These are phyloP conservation scores for Lactifluus rugatus DNA, from an alignment of 768 basidiomycete genomes.

Conservation along the genomic window DNA sequence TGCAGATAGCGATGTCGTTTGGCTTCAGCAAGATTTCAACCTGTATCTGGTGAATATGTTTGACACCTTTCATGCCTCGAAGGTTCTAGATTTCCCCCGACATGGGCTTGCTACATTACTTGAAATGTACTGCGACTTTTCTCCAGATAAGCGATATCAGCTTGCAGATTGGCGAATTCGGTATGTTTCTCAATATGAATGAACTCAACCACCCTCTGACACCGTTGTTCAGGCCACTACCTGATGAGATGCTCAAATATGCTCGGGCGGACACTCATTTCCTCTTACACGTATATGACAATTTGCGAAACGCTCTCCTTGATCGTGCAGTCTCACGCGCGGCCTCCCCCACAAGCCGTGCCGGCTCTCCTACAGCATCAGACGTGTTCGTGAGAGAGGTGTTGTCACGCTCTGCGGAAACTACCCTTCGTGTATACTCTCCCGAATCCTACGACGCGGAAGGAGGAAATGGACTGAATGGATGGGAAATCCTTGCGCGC, in stretches of 20 bases:
- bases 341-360: conserved; percentile 21
- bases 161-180: conserved; percentile 96
- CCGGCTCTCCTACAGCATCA: conserved; percentile 12
- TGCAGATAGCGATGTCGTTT: conserved; percentile 86
- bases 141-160: conserved; percentile 92
- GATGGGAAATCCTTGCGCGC: conserved; percentile 68
- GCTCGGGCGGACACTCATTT: conserved; percentile 97
- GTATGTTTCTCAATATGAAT: conserved; percentile 28
- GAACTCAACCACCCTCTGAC: not conserved
- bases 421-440: conserved; percentile 61
- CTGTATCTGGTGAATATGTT: conserved; percentile 93
- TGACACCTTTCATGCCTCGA: conserved; percentile 93
- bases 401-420: conserved; percentile 64
- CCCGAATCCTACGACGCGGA: conserved; percentile 60
- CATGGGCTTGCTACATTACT: conserved; percentile 80
- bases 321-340: conserved; percentile 44
- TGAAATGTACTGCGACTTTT: conserved; percentile 82
- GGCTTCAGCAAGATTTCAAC: conserved; percentile 95
- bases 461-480: conserved; percentile 53
- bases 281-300: conserved; percentile 86
- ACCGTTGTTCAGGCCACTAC: conserved; percentile 49
- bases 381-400: conserved; percentile 48
- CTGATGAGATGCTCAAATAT: conserved; percentile 82
- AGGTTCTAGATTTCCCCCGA: conserved; percentile 71
- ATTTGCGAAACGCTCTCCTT: conserved; percentile 79